phyloP scores from a whole-genome alignment of 768 basidiomycete genomes.

The Tulasnella sp. region DNA sequence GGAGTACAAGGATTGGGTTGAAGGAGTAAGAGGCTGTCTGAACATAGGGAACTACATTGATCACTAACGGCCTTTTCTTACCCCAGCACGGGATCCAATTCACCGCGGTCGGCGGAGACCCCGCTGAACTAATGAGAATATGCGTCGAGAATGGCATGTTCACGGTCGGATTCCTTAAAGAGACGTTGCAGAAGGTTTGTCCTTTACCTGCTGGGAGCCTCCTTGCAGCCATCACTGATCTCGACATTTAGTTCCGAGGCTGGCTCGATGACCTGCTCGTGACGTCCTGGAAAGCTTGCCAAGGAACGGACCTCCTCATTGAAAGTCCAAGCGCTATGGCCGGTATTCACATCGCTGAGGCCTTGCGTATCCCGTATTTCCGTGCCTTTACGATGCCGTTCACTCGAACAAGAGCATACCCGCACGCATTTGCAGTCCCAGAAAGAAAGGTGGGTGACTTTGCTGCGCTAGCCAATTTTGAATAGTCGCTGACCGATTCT shows the following conservation, averaged over 20 bases:
- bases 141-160: constrained; percentile 98
- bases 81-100: constrained; percentile 91
- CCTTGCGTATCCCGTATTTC: constrained; percentile 88
- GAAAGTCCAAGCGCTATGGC: constrained; percentile 98
- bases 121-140: constrained; percentile 95
- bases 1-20: constrained; percentile 93
- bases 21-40: constrained; percentile 52
- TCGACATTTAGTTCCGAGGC: constrained; percentile 71
- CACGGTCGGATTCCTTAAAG: constrained; percentile 90
- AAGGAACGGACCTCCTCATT: constrained; percentile 85
- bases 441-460: constrained; percentile 68
- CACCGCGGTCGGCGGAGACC: constrained; percentile 91
- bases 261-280: constrained; percentile 96
- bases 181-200: constrained; percentile 74
- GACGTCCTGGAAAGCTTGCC: constrained; percentile 95
- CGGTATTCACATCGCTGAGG: constrained; percentile 95
- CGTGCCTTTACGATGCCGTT: constrained; percentile 97
- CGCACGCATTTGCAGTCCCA: constrained; percentile 96
- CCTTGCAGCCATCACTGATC: constrained; percentile 18
- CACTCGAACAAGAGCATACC: constrained; percentile 94
- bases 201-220: background rate
- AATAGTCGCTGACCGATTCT: constrained; percentile 28
- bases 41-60: background rate
- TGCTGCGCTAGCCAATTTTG: constrained; percentile 12
- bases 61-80: background rate